Evolutionary conservation across 331 rosid species (phyloP), one percentile per base, ranked within the genome.

Genomic region (Pyrus hybrid): DNA sequence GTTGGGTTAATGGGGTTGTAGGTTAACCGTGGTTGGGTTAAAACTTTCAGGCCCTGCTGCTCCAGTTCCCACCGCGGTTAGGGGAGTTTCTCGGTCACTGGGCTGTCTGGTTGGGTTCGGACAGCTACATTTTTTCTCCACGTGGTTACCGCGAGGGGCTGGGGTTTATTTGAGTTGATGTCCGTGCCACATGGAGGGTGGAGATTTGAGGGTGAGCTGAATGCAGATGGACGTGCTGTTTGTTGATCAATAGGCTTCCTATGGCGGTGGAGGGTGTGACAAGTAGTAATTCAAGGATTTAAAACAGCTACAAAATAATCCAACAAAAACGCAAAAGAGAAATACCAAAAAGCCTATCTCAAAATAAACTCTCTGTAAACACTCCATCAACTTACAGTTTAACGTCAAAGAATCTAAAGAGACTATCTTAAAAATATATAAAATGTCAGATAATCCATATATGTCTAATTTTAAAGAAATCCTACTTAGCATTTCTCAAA

Each of bases 31-130:
- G 72, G 88, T 85, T 70, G 8, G 78, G 73, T 79, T 33, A 32
- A 23, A 71, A 81, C 43, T 62, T 83, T 49, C 54, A 49, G 87
- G 64, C 23, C 26, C 62, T 41, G 71, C 71, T 65, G 56, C 56
- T 5, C 35, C 68, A 21, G 63, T 73, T 80, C 79, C 78, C 71
- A 84, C 45, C 85, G 88, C 86, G 85, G 93, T 88, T 79, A 77
- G 62, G 10, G 70, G 33, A 62, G 30, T 21, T 5, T n/a, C 21
- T n/a, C 12, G 5, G 68, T 76, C 63, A 75, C 90, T 32, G 12
- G 12, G 45, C 75, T 68, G 29, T 58, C 14, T 4, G 28, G 13
- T 35, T 65, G 66, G 7, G 12, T 32, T 20, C 13, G n/a, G 61
- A 74, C 62, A 63, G 70, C 22, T 26, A 14, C 1, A 20, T 43